Conservation (phyloP, 163 green algal genomes). For the Chlorella variabilis region DNA sequence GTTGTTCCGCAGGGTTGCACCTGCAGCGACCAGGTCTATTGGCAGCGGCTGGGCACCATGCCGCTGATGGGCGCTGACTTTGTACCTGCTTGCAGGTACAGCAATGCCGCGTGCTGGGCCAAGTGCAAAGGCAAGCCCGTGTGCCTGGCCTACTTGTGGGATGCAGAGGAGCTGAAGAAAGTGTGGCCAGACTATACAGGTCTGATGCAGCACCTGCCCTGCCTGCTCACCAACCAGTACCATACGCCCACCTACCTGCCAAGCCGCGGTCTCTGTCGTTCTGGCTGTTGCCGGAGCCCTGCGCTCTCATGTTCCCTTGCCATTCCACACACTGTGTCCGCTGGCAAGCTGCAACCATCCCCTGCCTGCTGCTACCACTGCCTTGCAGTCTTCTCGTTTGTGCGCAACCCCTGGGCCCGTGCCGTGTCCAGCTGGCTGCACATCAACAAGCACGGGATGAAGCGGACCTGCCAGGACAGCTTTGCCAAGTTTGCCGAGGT, state of each 20-base stretch:
- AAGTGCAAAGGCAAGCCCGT: conserved; percentile 24
- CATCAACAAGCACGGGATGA: conserved; percentile 24
- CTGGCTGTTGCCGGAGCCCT: no score
- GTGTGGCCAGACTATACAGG: conserved; percentile 21
- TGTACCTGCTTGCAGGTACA: background rate
- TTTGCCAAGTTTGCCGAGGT: conserved; percentile 13
- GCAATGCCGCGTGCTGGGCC: conserved; percentile 9
- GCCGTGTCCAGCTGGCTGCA: conserved; percentile 27
- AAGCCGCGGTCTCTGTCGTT: no score
- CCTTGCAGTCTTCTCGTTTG: conserved; percentile 30
- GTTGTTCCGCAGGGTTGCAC: no score
- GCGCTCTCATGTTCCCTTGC: background rate
- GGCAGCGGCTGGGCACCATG: no score
- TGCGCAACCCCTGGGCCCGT: conserved; percentile 33
- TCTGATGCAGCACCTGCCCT: background rate
- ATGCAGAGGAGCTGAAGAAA: background rate
- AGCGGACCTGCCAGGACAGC: background rate
- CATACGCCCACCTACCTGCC: no score
- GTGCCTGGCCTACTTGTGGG: conserved; percentile 34
- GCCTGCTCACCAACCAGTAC: no score
- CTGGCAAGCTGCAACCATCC: background rate
- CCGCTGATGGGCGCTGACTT: no score
- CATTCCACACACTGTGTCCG: background rate
- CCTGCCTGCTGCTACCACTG: background rate
- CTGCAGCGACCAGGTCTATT: no score